Conservation (phyloP, 2,329 filamentous ascomycete genomes). For the Alternaria infectoria region DNA sequence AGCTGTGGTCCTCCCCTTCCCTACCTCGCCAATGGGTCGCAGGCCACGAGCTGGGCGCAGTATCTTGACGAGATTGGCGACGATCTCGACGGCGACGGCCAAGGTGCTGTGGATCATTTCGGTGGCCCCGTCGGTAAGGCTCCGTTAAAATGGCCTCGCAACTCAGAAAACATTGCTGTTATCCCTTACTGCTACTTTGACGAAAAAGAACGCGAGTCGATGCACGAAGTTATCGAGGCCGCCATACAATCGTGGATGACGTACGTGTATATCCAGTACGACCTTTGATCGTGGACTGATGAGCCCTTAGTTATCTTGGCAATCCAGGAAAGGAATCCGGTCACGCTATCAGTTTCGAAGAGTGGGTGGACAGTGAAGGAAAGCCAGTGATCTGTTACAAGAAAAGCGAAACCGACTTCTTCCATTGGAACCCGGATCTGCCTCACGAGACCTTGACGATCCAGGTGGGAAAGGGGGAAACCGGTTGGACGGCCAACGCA, state of each 20-base stretch:
- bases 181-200: constrained; percentile 2
- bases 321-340: not conserved
- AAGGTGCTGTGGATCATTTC: not conserved
- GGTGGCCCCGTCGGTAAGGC: not conserved
- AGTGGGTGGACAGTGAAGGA: not conserved
- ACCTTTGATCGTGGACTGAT: not conserved
- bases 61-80: not conserved
- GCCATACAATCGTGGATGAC: not conserved
- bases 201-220: not conserved
- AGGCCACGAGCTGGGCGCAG: not conserved
- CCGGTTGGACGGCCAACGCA: not conserved
- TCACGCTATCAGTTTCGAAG: constrained; percentile 3
- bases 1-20: not conserved
- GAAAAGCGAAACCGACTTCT: not conserved
- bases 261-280: not conserved
- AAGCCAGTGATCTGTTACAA: not conserved
- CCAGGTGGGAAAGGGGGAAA: not conserved
- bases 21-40: not conserved
- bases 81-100: not conserved
- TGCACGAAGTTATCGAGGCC: not conserved
- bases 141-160: not conserved
- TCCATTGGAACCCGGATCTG: not conserved
- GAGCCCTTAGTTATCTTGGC: not conserved
- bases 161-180: not conserved
- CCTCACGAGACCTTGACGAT: not conserved